Conservation (phyloP, 495 filamentous ascomycete genomes). For the Xylaria sp. region DNA sequence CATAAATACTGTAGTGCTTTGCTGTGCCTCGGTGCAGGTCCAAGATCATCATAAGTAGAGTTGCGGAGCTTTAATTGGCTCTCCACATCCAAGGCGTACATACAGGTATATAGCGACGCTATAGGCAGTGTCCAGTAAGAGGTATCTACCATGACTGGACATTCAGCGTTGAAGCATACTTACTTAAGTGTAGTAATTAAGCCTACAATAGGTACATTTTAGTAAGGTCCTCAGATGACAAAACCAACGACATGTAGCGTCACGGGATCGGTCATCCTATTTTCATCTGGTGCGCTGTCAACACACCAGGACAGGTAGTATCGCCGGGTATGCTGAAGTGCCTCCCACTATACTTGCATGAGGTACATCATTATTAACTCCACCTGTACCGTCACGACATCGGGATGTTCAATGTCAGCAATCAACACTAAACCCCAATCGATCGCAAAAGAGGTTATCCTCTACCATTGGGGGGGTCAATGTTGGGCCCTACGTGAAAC, state of each 20-base stretch:
- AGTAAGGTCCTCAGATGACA: not conserved
- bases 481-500: no score
- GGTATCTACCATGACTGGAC: not conserved
- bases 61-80: constrained; percentile 4
- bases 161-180: not conserved
- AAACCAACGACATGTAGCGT: not conserved
- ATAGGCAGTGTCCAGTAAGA: not conserved
- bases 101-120: no score
- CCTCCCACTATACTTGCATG: not conserved
- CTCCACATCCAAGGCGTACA: not conserved
- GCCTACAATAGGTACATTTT: not conserved
- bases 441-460: not conserved
- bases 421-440: not conserved
- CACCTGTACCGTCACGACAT: constrained; percentile 1
- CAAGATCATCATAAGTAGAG: not conserved
- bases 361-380: not conserved
- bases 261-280: not conserved
- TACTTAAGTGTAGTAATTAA: not conserved
- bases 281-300: not conserved
- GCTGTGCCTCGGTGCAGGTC: not conserved
- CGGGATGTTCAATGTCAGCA: not conserved
- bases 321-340: not conserved
- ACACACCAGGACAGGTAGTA: not conserved
- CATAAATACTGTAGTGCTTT: not conserved
- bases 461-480: not conserved